A percentile compares a stretch with the other conserved stretches of the same genome.
Conservation (phyloP, 2,329 filamentous ascomycete species). For the Ascochyta koolunga region DNA sequence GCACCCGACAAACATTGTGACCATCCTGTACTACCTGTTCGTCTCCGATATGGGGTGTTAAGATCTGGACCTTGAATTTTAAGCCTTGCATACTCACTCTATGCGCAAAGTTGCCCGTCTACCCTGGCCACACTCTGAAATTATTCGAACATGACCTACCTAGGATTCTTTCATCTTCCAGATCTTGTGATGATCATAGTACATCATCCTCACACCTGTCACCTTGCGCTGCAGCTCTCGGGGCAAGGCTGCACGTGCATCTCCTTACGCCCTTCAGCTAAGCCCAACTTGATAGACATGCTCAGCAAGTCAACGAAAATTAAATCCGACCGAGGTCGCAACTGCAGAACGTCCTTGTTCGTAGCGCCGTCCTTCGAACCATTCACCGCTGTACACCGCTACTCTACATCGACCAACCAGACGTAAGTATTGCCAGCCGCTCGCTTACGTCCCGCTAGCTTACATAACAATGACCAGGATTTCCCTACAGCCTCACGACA, state of each 20-base stretch:
- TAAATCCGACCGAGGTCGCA: not conserved
- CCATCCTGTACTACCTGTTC: conserved; percentile 10
- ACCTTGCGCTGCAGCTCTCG: not conserved
- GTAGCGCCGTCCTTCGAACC: not conserved
- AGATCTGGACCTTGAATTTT: conserved; percentile 6
- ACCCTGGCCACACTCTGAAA: no score
- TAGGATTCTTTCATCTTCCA: conserved; percentile 1
- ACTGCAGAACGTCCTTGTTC: not conserved
- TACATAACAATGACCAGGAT: conserved; percentile 10
- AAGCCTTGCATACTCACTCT: not conserved
- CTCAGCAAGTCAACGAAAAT: not conserved
- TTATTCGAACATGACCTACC: not conserved
- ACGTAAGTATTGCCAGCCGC: not conserved
- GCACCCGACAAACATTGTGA: conserved; percentile 14
- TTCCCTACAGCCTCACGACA: conserved; percentile 7
- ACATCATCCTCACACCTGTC: not conserved
- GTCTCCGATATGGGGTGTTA: conserved; percentile 12
- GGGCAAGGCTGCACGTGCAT: not conserved
- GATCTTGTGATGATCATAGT: not conserved
- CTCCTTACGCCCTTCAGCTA: not conserved
- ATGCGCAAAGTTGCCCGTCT: not conserved
- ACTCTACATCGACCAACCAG: conserved; percentile 6
- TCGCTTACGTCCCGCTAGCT: conserved; percentile 17
- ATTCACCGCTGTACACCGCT: conserved; percentile 19
- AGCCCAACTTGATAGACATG: no score